Evolutionary conservation across 1,284 basidiomycete species (phyloP).

Genomic region (Cutaneotrichosporon sp.): DNA sequence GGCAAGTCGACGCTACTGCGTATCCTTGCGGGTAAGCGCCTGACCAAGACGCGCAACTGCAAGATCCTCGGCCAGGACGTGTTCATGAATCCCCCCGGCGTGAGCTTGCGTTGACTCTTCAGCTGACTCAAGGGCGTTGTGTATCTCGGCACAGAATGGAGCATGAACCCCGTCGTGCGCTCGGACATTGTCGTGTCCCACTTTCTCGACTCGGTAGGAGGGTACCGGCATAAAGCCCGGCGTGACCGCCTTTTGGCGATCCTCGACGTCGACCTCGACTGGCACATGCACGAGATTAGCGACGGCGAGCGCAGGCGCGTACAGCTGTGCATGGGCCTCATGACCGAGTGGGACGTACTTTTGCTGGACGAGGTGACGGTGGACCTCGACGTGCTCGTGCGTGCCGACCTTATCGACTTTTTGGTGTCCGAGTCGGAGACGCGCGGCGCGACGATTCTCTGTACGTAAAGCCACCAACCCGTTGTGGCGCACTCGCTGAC

Average conservation of each 20-base stretch:
- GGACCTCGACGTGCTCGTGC: conserved; percentile 95
- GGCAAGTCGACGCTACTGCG: conserved; percentile 95
- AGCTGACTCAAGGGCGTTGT: conserved; percentile 59
- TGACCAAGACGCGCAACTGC: conserved; percentile 65
- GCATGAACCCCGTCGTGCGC: conserved; percentile 93
- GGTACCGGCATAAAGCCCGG: conserved; percentile 85
- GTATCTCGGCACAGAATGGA: conserved; percentile 90
- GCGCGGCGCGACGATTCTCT: conserved; percentile 84
- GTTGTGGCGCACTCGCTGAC: not conserved
- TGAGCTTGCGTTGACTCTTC: conserved; percentile 19
- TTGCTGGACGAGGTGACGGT: conserved; percentile 97
- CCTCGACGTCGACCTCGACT: conserved; percentile 88
- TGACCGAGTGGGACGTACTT: conserved; percentile 90
- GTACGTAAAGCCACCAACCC: conserved; percentile 51
- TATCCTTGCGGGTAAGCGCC: conserved; percentile 86
- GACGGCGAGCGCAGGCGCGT: conserved; percentile 93
- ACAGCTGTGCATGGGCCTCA: conserved; percentile 94
- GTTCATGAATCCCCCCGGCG: conserved; percentile 57
- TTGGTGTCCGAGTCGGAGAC: conserved; percentile 74
- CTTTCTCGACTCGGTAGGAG: conserved; percentile 92
- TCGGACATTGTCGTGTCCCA: conserved; percentile 80
- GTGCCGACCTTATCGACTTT: conserved; percentile 83
- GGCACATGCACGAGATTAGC: conserved; percentile 66
- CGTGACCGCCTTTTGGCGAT: conserved; percentile 83
- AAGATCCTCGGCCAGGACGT: conserved; percentile 75